These are phyloP conservation scores for Torulaspora maleeae DNA, from an alignment of 805 yeast species.

Conservation along the genomic window DNA sequence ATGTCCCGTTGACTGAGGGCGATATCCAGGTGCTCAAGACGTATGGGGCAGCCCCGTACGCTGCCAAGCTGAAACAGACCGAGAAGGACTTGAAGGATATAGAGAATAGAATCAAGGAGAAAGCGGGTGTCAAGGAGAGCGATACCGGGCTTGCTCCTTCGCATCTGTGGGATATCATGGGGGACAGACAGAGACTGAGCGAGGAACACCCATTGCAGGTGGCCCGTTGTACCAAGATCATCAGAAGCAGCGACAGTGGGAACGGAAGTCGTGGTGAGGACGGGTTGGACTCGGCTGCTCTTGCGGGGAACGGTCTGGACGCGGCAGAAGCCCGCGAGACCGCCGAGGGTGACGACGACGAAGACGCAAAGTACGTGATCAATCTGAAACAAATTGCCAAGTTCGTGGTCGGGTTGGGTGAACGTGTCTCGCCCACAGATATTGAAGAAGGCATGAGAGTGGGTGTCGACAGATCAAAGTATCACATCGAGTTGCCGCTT, in stretches of 20 bases:
- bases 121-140: conserved; percentile 88
- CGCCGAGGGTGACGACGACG: conserved; percentile 57
- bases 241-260: conserved; percentile 51
- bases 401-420: conserved; percentile 94
- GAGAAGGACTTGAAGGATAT: conserved; percentile 83
- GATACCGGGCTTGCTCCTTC: conserved; percentile 98
- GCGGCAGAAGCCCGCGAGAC: conserved; percentile 17
- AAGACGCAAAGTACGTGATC: conserved; percentile 87
- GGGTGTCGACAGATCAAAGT: conserved; percentile 96
- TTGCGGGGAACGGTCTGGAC: conserved; percentile 21
- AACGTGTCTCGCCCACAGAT: conserved; percentile 96
- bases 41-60: conserved; percentile 97
- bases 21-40: conserved; percentile 97
- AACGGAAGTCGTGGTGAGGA: conserved; percentile 31
- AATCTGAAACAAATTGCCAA: conserved; percentile 97
- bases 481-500: conserved; percentile 92
- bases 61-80: conserved; percentile 67
- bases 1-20: conserved; percentile 86
- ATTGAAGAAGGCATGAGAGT: conserved; percentile 99
- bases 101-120: conserved; percentile 86
- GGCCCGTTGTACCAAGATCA: conserved; percentile 97
- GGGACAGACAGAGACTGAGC: conserved; percentile 87
- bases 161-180: conserved; percentile 94
- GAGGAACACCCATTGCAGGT: conserved; percentile 97
- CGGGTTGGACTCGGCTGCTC: conserved; percentile 8